Conservation (phyloP, 495 filamentous ascomycete species). For the Paragyromitra xinjiangensis region DNA sequence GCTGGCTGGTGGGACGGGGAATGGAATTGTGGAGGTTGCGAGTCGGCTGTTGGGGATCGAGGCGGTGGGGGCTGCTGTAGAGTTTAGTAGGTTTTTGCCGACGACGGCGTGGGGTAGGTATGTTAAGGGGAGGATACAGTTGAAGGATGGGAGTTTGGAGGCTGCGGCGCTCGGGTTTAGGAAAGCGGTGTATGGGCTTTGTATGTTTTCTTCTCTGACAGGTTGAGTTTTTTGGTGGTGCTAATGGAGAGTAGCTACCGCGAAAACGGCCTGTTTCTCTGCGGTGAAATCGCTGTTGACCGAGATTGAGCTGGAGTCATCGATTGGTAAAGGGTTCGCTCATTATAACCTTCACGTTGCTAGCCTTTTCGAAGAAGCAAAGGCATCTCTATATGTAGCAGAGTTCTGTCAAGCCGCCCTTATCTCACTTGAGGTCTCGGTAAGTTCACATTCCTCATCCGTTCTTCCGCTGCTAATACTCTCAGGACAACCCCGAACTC, state of each 20-base stretch:
- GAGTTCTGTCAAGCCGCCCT: conserved; percentile 85
- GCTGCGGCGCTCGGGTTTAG: conserved; percentile 80
- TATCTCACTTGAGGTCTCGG: conserved; percentile 57
- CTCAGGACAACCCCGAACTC: conserved; percentile 34
- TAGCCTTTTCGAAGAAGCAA: conserved; percentile 78
- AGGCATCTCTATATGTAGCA: conserved; percentile 77
- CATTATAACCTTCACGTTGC: conserved; percentile 89
- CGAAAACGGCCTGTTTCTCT: conserved; percentile 28
- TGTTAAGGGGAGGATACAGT: conserved; percentile 80
- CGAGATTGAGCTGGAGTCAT: conserved; percentile 47
- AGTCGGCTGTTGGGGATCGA: conserved; percentile 45
- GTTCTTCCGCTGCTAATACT: conserved; percentile 36
- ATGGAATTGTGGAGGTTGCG: conserved; percentile 50
- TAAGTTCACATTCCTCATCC: conserved; percentile 59
- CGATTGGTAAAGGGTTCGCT: conserved; percentile 69
- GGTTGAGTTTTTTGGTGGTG: conserved; percentile 29
- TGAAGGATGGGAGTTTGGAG: conserved; percentile 66
- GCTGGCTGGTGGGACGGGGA: conserved; percentile 35
- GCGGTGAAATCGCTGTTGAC: conserved; percentile 42
- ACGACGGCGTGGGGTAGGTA: conserved; percentile 80
- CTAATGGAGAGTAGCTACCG: conserved; percentile 34
- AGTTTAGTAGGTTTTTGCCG: conserved; percentile 75
- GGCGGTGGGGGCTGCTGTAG: conserved; percentile 67
- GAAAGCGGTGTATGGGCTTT: conserved; percentile 81
- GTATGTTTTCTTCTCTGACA: conserved; percentile 64